Evolutionary conservation across 2,329 filamentous ascomycete genomes (phyloP).

Genomic region (Chrysoporthe cubensis): DNA sequence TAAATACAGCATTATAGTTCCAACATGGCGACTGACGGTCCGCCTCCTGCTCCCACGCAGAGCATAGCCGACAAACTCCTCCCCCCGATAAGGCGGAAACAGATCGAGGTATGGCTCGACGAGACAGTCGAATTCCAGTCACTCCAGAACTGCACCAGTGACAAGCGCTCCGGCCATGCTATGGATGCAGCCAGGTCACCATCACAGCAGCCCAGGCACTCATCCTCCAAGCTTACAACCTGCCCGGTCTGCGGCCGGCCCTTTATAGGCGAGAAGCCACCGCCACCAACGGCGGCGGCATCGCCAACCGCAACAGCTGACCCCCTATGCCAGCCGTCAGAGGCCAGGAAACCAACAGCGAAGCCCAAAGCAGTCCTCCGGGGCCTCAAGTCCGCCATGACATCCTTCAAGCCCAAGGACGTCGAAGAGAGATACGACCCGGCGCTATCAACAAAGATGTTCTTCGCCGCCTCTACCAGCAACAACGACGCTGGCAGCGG

Average conservation of each 20-base stretch:
- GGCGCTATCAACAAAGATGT: constrained; percentile 28
- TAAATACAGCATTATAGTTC: neutral
- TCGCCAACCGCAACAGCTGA: neutral
- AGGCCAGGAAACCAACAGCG: neutral
- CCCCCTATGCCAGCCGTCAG: neutral
- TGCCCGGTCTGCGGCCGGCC: constrained; percentile 21
- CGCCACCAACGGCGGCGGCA: neutral
- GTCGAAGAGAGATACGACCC: constrained; percentile 2
- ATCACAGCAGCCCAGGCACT: neutral
- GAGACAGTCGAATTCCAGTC: constrained; percentile 2
- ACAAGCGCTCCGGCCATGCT: constrained; percentile 13
- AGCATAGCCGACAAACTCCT: constrained; percentile 16
- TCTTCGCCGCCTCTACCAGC: constrained; percentile 22
- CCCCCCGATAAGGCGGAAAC: constrained; percentile 14
- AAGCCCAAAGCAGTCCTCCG: constrained; percentile 11
- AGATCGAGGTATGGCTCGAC: constrained; percentile 26
- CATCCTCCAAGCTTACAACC: neutral
- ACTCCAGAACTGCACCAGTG: constrained; percentile 15
- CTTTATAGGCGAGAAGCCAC: constrained; percentile 3
- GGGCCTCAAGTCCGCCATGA: constrained; percentile 12
- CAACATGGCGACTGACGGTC: neutral
- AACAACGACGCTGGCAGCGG: constrained; percentile 23
- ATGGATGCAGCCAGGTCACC: neutral
- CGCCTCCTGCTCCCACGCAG: neutral
- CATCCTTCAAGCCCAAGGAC: neutral